These are phyloP conservation scores for Penicillium sp. DNA, from an alignment of 2,329 filamentous ascomycete genomes.

Conservation along the genomic window DNA sequence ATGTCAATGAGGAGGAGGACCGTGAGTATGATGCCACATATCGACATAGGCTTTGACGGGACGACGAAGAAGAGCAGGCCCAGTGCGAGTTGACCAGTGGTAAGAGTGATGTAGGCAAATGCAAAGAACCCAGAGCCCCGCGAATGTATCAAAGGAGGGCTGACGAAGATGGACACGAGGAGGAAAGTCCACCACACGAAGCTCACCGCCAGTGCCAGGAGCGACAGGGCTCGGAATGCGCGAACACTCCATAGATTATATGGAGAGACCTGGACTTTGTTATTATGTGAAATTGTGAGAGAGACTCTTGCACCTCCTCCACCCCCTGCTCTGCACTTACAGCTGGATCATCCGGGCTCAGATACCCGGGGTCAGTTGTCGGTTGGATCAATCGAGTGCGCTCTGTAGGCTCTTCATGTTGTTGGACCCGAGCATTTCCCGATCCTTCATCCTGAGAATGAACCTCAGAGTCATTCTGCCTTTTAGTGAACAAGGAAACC, in stretches of 20 bases:
- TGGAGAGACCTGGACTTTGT: conserved; percentile 56
- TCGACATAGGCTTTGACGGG: conserved; percentile 71
- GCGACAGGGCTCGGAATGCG: conserved; percentile 68
- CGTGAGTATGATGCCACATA: conserved; percentile 64
- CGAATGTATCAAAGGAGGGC: conserved; percentile 76
- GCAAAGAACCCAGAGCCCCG: conserved; percentile 89
- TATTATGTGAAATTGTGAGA: conserved; percentile 28
- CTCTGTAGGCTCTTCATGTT: conserved; percentile 23
- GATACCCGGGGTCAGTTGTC: conserved; percentile 7
- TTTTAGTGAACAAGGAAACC: conserved; percentile 11
- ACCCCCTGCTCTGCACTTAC: conserved; percentile 5
- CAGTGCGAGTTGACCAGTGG: conserved; percentile 68
- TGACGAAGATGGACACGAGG: conserved; percentile 85
- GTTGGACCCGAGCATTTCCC: neutral
- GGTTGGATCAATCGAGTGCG: conserved; percentile 18
- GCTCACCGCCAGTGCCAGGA: conserved; percentile 66
- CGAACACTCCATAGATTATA: conserved; percentile 94
- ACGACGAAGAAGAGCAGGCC: conserved; percentile 80
- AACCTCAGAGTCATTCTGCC: conserved; percentile 2
- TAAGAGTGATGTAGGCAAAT: conserved; percentile 75
- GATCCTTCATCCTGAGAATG: neutral
- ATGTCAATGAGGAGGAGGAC: conserved; percentile 65
- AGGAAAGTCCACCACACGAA: conserved; percentile 91
- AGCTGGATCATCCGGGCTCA: conserved; percentile 21
- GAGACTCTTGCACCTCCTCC: conserved; percentile 48